Evolutionary conservation across 495 filamentous ascomycete species (phyloP), one percentile per base, ranked within the genome.

Genomic region (Hypoxylon rickii): DNA sequence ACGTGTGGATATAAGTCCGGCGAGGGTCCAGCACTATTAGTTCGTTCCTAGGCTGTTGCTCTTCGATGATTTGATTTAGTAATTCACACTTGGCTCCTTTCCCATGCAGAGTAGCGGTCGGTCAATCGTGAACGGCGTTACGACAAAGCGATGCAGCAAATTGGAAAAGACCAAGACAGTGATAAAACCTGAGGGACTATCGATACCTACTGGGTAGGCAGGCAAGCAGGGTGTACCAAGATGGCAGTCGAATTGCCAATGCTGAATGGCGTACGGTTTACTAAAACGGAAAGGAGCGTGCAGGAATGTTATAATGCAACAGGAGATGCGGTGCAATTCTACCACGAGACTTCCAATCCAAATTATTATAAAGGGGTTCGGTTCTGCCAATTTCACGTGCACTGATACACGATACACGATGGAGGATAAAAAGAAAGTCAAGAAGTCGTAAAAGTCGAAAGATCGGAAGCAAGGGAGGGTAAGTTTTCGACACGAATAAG

Each of bases 311-410:
- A n/a, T 39, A 18, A 16, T 36, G 31, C 47, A 41, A 44, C 51
- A 31, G 43, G 33, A 11, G 41, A 63, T 22, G 44, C 34, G 24
- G 58, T 41, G 43, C 52, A 49, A 51, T 57, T 22, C 17, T 45
- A 17, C 16, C 31, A 51, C 22, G 12, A 44, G 42, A 47, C 40
- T 44, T 33, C 13, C 22, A 15, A 10, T 52, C 33, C 33, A 38
- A 24, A 7, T 11, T 43, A 13, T 47, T 18, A 18, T 20, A 24
- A 16, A 21, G n/a, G n/a, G n/a, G n/a, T 45, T 33, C 10, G 36
- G 39, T 37, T 58, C 39, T 50, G 31, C 49, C 39, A 43, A 52
- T 56, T 44, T 52, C 58, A 56, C 58, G 52, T 56, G 52, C 58
- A 10, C 26, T 24, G 17, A 22, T n/a, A 15, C 31, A 53, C 41